phyloP scores from a whole-genome alignment of 192 early-diverging fungal species.

The Entomortierella parvispora region DNA sequence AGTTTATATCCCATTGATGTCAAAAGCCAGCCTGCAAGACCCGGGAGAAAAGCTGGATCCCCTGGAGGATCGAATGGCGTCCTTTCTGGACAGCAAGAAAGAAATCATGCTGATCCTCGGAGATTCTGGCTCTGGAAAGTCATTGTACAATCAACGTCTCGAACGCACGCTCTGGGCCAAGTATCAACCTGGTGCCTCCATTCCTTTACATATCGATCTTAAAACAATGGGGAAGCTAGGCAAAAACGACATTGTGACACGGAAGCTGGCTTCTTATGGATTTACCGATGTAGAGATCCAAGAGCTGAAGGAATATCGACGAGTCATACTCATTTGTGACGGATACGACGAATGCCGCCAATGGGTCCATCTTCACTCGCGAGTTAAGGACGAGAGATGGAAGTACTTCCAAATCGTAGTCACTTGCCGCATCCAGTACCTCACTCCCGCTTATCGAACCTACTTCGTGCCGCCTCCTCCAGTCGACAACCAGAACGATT shows the following conservation, averaged over 20 bases:
- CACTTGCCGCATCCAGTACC: neutral
- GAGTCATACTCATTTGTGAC: constrained; percentile 3
- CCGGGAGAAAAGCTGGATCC: too few relatives aligned
- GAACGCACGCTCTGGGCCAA: neutral
- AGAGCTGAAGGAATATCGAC: neutral
- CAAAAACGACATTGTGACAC: neutral
- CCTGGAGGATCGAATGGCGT: too few relatives aligned
- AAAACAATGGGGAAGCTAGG: neutral
- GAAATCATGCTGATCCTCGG: neutral
- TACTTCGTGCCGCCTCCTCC: neutral
- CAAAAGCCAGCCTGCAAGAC: too few relatives aligned
- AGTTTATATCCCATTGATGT: too few relatives aligned
- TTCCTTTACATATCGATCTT: neutral
- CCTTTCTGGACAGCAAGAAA: too few relatives aligned
- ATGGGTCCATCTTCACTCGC: neutral
- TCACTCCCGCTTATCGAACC: neutral
- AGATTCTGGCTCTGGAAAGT: neutral
- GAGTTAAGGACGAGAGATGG: neutral
- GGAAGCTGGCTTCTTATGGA: neutral
- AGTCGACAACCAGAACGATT: neutral
- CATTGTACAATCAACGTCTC: neutral
- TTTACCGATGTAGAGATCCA: neutral
- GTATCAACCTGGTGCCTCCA: neutral
- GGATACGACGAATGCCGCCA: constrained; percentile 5
- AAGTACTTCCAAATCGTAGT: neutral